Evolutionary conservation across 73 alveolate species (phyloP).

Genomic region (Paramecium sexaurelia): DNA sequence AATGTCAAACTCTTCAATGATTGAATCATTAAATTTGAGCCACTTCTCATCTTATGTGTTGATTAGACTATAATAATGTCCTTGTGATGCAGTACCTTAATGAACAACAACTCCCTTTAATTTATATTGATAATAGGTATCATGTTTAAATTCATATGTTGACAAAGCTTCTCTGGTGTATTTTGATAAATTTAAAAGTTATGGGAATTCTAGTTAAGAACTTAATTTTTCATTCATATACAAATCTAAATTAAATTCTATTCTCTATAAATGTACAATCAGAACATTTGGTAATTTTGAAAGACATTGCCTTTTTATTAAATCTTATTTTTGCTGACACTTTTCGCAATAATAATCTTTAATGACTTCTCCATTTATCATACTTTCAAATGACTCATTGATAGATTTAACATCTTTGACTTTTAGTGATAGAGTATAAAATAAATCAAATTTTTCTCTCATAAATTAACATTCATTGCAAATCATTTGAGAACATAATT

Average conservation of each 20-base stretch:
- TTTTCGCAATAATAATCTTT: constrained; percentile 93
- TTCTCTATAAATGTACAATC: constrained; percentile 94
- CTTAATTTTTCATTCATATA: constrained; percentile 92
- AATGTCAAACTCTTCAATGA: constrained; percentile 70
- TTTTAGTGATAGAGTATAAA: constrained; percentile 90
- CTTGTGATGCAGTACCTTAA: constrained; percentile 94
- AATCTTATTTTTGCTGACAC: constrained; percentile 90
- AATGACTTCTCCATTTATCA: constrained; percentile 87
- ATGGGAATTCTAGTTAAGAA: constrained; percentile 95
- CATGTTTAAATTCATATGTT: constrained; percentile 63
- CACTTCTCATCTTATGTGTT: constrained; percentile 74
- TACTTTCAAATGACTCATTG: constrained; percentile 87
- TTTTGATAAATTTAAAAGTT: constrained; percentile 81
- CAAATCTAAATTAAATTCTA: constrained; percentile 92
- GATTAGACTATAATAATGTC: constrained; percentile 84
- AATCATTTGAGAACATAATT: constrained; percentile 82
- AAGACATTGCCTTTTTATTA: constrained; percentile 85
- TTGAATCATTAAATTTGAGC: constrained; percentile 90
- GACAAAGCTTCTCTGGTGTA: constrained; percentile 67
- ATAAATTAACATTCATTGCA: constrained; percentile 88
- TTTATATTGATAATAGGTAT: constrained; percentile 64
- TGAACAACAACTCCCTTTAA: constrained; percentile 95
- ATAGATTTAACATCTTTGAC: constrained; percentile 90
- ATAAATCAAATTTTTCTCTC: constrained; percentile 86
- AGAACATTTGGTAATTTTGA: constrained; percentile 93